Conservation (phyloP, 2,329 filamentous ascomycete genomes). For the Colletotrichum siamense region DNA sequence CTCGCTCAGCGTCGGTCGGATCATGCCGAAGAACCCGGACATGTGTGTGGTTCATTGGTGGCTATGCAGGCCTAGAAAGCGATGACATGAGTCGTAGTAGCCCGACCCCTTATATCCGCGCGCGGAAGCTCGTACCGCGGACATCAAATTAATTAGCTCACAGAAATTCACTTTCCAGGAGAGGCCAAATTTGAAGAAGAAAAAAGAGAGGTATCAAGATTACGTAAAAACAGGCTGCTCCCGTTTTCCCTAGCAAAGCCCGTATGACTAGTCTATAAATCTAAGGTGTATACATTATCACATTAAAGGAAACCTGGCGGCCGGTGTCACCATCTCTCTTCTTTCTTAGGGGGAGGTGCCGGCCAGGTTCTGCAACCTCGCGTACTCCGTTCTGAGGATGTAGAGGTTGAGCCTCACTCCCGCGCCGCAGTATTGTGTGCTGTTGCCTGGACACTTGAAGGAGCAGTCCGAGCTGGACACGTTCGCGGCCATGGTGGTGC, state of each 20-base stretch:
- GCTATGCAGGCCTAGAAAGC: not conserved
- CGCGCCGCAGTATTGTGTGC: conserved; percentile 22
- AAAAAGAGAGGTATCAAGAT: not conserved
- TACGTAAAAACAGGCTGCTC: not conserved
- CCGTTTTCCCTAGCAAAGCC: not conserved
- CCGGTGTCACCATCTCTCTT: not conserved
- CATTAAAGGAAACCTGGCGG: not conserved
- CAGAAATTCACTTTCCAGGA: not conserved
- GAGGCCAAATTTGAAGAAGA: not conserved
- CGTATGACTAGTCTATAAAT: not conserved
- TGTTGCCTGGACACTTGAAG: conserved; percentile 21
- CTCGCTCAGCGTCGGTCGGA: not conserved
- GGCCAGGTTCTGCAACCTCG: not conserved
- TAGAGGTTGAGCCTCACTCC: conserved; percentile 37
- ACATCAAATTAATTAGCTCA: not conserved
- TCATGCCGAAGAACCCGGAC: not conserved
- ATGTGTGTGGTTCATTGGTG: no score
- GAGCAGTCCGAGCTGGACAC: conserved; percentile 18
- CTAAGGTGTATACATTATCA: not conserved
- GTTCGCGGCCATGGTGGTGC: conserved; percentile 17
- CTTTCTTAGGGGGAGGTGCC: not conserved
- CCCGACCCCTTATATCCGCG: not conserved
- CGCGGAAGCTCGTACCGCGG: not conserved
- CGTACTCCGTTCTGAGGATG: conserved; percentile 13
- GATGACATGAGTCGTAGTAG: not conserved